Evolutionary conservation across 2,329 filamentous ascomycete species (phyloP), one percentile per base, ranked within the genome.

Genomic region (Claviceps paspali): DNA sequence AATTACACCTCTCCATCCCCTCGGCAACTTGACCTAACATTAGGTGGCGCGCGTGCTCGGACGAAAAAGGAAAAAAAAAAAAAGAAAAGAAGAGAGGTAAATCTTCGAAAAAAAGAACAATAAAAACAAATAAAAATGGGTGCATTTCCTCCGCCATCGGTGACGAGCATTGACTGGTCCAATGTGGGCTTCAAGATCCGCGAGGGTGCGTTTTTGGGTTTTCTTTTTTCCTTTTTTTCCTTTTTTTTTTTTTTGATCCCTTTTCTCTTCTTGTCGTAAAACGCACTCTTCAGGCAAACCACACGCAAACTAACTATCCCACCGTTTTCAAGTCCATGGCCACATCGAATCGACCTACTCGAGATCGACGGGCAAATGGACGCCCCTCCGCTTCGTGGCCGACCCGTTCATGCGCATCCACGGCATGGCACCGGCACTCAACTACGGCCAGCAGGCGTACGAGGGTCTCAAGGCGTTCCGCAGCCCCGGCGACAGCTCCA

Each of bases 391-490:
- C 45, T 93, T 93, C 62, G 76, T 95, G 43, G 62, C 74, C 42
- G 83, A 88, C 50, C 88, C 88, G 6, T 87, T 72, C 65, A 74
- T 96, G 49, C 78, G 79, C 47, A 77, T 96, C 54, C 88, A 96
- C 61, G 91, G 88, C 59, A 91, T 98, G 83, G 79, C 87, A 0
- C 87, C 91, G 0, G 88, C 77, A 30, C 74, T 96, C 46, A 98
- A 98, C 70, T 98, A 98, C 59, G 86, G 88, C 41, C 86, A 94
- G 56, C 91, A 96, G 64, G 88, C 85, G 51, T 98, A 93, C 67
- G 91, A 98, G 59, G 91, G 91, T n/a, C 76, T 96, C 56, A 96
- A 96, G 62, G 87, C 88, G 38, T 95, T 95, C 71, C 85, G 88
- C 44, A 67, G 70, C 2, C 82, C 85, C 14, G 65, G 70, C 40